Evolutionary conservation across 202 grass and related monocot species (phyloP).

Genomic region (Dendrocalamus latiflorus): DNA sequence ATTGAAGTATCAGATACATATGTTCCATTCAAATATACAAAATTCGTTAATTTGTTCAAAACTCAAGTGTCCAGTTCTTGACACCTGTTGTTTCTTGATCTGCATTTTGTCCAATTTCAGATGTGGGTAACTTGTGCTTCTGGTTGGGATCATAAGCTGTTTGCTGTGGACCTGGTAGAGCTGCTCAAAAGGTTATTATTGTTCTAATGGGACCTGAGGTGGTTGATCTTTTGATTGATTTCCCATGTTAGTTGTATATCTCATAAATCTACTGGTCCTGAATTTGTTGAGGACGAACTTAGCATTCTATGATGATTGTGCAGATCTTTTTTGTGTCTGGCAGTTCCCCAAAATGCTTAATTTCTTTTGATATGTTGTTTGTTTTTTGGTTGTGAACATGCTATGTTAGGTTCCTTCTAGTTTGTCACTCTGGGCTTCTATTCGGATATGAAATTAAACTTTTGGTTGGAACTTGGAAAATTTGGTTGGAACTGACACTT

Average conservation of each 20-base stretch:
- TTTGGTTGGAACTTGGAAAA: background rate
- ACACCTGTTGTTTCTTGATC: background rate
- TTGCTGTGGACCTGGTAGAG: background rate
- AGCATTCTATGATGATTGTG: conserved; percentile 11
- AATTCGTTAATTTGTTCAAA: conserved; percentile 48
- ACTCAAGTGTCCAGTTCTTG: background rate
- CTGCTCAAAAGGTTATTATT: conserved; percentile 19
- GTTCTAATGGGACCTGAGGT: conserved; percentile 34
- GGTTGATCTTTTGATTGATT: conserved; percentile 30
- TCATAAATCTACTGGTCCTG: conserved; percentile 13
- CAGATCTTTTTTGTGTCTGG: background rate
- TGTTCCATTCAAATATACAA: conserved; percentile 32
- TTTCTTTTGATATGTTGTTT: background rate
- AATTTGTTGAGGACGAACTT: too few species aligned
- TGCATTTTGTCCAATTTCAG: background rate
- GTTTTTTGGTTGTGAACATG: background rate
- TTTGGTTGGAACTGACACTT: too few species aligned
- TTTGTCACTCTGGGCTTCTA: background rate
- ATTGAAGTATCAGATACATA: conserved; percentile 27
- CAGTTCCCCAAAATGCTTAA: conserved; percentile 2
- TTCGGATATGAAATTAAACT: background rate
- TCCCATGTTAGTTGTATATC: conserved; percentile 31
- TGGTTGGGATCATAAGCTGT: conserved; percentile 16
- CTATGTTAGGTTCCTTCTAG: background rate
- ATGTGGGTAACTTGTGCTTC: background rate